Evolutionary conservation across 1,284 basidiomycete genomes (phyloP).

Genomic region (Leccinum angustisporum): DNA sequence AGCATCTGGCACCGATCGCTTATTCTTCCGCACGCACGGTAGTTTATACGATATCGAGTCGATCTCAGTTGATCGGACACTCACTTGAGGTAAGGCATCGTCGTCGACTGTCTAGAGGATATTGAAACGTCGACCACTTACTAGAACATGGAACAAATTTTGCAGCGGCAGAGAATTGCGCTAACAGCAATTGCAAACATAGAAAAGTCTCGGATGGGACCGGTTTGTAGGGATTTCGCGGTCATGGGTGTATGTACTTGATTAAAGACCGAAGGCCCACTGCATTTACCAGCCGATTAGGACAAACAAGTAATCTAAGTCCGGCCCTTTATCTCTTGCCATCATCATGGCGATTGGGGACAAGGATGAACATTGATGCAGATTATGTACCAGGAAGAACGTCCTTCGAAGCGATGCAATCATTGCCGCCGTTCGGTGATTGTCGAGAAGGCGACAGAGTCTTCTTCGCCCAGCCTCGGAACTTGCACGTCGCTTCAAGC

Average conservation of each 20-base stretch:
- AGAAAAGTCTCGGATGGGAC: neutral
- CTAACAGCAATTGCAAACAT: neutral
- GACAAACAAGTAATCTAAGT: neutral
- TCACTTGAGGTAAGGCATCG: neutral
- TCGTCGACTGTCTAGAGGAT: neutral
- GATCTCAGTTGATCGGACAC: slow-evolving; percentile 7
- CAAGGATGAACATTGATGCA: neutral
- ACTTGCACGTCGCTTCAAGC: neutral
- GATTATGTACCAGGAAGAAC: slow-evolving; percentile 2
- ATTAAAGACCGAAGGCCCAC: neutral
- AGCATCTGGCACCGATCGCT: neutral
- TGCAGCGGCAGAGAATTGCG: neutral
- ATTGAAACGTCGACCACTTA: slow-evolving; percentile 5
- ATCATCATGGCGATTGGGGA: neutral
- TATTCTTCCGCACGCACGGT: neutral
- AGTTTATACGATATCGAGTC: neutral
- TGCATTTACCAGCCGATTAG: neutral
- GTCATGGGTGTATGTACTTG: neutral
- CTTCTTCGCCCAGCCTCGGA: slow-evolving; percentile 6
- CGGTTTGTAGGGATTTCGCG: neutral
- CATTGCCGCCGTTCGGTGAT: slow-evolving; percentile 6
- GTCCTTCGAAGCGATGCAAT: slow-evolving; percentile 4
- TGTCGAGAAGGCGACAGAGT: slow-evolving; percentile 18
- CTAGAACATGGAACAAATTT: neutral
- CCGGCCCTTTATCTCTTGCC: too few relatives aligned